Evolutionary conservation across 768 basidiomycete genomes (phyloP), one percentile per base, ranked within the genome.

Genomic region (Leccinum broughii): DNA sequence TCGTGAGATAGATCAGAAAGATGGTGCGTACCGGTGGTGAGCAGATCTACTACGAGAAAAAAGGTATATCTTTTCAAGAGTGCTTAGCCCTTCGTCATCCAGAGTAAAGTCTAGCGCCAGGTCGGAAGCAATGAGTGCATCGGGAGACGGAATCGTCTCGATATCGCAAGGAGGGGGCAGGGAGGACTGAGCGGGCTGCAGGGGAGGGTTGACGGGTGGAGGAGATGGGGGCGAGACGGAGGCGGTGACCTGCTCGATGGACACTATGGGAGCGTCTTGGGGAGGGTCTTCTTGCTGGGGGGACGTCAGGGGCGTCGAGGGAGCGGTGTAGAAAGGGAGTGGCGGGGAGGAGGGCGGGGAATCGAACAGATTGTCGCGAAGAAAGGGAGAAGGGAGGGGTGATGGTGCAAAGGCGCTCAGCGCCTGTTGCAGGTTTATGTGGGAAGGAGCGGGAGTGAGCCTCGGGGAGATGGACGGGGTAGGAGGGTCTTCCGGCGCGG

Each of bases 51-150:
- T 93, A 62, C 88, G 82, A 61, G 89, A 88, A 67, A 93, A 92
- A 54, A 97, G 84, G 76, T 94, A 97, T 62, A 96, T 95, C 70
- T 90, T 88, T 77, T 98, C 95, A 52, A 98, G 84, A 22, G 91
- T 84, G 72, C 77, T 91, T 62, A 95, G 81, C 56, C 85, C 85
- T 63, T 93, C 92, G 64, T 94, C 91, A 64, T 95, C 93, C 68
- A 87, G 65, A 10, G 76, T 72, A 35, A 80, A 73, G 60, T 80
- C 80, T 28, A 75, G 53, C 22, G 70, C 70, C 20, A 75, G 64
- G 64, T 75, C 74, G 22, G 70, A 64, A 17, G 65, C 62, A 14
- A 64, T 58, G 54, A 75, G 59, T 28, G 60, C 71, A 26, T 77
- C 73, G 3, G 58, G 54, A 10, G 66, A 57, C 9, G 69, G 72